These are phyloP conservation scores for Periconia digitata DNA, from an alignment of 2,329 filamentous ascomycete genomes.

Conservation along the genomic window DNA sequence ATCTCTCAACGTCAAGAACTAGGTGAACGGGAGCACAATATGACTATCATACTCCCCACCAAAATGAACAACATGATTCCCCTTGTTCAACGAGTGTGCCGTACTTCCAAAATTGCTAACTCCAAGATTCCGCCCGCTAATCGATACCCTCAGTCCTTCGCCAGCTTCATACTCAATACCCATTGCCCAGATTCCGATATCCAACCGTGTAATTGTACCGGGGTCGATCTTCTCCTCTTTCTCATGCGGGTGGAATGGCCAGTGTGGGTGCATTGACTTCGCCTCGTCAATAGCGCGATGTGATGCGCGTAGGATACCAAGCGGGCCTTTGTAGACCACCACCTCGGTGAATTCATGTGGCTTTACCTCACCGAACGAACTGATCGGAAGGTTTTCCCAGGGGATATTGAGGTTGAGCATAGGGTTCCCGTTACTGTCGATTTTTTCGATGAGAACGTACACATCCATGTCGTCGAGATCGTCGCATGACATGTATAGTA, in stretches of 20 bases:
- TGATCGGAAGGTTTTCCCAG: no score
- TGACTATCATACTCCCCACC: no score
- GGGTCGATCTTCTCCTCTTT: conserved; percentile 46
- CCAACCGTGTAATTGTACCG: conserved; percentile 48
- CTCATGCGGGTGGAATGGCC: conserved; percentile 44
- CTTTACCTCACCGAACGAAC: no score
- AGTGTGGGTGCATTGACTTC: conserved; percentile 24
- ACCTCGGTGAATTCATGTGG: no score
- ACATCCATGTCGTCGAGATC: conserved; percentile 49
- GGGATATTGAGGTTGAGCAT: conserved; percentile 51
- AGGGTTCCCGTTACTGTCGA: conserved; percentile 45
- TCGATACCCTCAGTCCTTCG: conserved; percentile 24
- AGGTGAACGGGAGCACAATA: no score
- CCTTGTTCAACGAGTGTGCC: no score
- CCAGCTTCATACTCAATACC: conserved; percentile 51
- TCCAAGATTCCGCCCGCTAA: no score
- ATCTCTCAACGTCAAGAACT: no score
- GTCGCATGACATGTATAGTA: conserved; percentile 50
- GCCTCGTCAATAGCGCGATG: conserved; percentile 40
- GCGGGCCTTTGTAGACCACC: no score
- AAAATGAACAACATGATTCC: no score
- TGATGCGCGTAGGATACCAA: not conserved
- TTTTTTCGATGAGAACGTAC: conserved; percentile 50
- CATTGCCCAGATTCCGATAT: conserved; percentile 53
- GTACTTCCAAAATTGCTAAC: no score